A percentile compares a stretch with the other conserved stretches of the same genome.
Evolutionary conservation across 2,329 filamentous ascomycete species (phyloP).

Genomic region (Madurella fahalii): DNA sequence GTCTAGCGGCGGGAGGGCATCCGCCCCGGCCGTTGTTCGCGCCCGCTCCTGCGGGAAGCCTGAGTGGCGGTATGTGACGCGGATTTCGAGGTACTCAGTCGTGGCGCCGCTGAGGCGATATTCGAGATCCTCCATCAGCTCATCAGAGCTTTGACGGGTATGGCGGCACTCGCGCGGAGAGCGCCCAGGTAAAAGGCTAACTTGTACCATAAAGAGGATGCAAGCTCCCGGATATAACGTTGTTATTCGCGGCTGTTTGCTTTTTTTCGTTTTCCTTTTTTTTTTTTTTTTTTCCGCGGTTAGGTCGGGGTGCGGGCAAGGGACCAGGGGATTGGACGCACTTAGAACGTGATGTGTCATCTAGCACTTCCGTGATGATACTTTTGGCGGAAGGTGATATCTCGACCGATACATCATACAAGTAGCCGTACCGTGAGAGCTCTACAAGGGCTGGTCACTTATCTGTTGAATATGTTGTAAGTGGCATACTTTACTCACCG

Average conservation of each 20-base stretch:
- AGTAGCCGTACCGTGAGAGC: slow-evolving; percentile 41
- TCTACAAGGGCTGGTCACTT: slow-evolving; percentile 25
- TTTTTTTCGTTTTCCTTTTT: too few relatives aligned
- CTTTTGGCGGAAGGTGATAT: slow-evolving; percentile 40
- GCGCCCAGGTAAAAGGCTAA: slow-evolving; percentile 33
- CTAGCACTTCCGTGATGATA: slow-evolving; percentile 44
- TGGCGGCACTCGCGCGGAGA: slow-evolving; percentile 21
- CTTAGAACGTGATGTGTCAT: slow-evolving; percentile 41
- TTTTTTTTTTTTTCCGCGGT: neutral
- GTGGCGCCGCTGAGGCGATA: slow-evolving; percentile 48
- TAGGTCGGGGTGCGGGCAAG: neutral
- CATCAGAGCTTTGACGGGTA: slow-evolving; percentile 44
- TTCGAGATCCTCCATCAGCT: slow-evolving; percentile 57
- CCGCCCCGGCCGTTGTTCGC: neutral
- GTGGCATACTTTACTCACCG: slow-evolving; percentile 18
- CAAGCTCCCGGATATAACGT: slow-evolving; percentile 38
- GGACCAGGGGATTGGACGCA: slow-evolving; percentile 21
- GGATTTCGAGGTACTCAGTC: slow-evolving; percentile 49
- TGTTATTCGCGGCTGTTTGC: slow-evolving; percentile 15
- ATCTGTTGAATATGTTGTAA: neutral
- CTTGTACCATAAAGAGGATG: slow-evolving; percentile 46
- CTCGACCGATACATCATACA: slow-evolving; percentile 47
- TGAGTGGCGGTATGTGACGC: slow-evolving; percentile 53
- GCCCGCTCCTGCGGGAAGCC: slow-evolving; percentile 42
- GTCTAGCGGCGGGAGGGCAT: slow-evolving; percentile 10